Percentiles rank a stretch among this genome's conserved stretches.
These are phyloP conservation scores for Penicillium frequentans DNA, from an alignment of 2,329 filamentous ascomycete genomes.

Conservation along the genomic window DNA sequence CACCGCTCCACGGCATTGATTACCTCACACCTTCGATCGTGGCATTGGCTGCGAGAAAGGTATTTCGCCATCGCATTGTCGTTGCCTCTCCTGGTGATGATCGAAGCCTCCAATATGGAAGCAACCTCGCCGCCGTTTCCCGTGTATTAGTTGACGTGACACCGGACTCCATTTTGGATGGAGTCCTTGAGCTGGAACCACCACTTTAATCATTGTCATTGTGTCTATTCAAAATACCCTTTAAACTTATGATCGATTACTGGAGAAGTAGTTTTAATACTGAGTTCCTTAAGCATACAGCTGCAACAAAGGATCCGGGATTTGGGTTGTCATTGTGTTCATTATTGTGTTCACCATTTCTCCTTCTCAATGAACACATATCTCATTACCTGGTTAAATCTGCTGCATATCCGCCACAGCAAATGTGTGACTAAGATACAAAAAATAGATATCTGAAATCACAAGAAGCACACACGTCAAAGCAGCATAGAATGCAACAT, in stretches of 20 bases:
- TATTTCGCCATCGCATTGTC: constrained; percentile 81
- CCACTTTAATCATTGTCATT: constrained; percentile 43
- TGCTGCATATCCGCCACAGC: too few relatives aligned
- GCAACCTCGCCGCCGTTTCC: constrained; percentile 68
- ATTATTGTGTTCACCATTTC: too few relatives aligned
- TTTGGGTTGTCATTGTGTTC: too few relatives aligned
- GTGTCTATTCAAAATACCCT: background rate
- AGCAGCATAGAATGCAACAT: background rate
- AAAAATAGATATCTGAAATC: too few relatives aligned
- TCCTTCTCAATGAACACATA: too few relatives aligned
- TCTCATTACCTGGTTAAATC: too few relatives aligned
- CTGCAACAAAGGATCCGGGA: too few relatives aligned
- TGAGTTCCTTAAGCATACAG: too few relatives aligned
- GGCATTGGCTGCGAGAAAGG: constrained; percentile 76
- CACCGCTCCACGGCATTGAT: constrained; percentile 75
- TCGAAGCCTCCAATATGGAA: constrained; percentile 91
- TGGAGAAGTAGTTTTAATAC: background rate
- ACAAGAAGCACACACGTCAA: too few relatives aligned
- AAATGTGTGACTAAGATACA: too few relatives aligned
- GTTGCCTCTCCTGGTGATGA: constrained; percentile 71
- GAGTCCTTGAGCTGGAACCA: constrained; percentile 58
- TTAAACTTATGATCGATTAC: background rate
- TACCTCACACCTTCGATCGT: constrained; percentile 85
- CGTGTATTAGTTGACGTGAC: constrained; percentile 62
- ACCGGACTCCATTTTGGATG: constrained; percentile 58